These are phyloP conservation scores for Colletotrichum orbiculare DNA, from an alignment of 2,329 filamentous ascomycete species.

Conservation along the genomic window DNA sequence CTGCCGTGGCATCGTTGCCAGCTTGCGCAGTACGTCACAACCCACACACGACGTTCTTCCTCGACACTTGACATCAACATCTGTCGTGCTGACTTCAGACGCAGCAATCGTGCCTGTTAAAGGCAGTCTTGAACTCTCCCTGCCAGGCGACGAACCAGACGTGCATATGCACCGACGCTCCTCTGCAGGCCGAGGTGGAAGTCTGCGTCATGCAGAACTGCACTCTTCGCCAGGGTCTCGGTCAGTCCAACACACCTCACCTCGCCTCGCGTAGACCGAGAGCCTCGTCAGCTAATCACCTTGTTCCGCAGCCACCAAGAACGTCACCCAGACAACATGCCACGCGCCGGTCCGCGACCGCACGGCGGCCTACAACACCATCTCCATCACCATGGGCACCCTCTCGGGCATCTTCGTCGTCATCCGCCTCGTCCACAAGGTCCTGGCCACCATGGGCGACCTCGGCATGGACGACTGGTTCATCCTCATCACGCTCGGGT, in stretches of 20 bases:
- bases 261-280: background rate
- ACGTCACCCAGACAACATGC: constrained; percentile 43
- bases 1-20: constrained; percentile 40
- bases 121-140: constrained; percentile 40
- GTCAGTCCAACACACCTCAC: constrained; percentile 39
- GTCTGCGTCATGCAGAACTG: constrained; percentile 44
- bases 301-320: constrained; percentile 33
- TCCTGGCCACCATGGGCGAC: constrained; percentile 47
- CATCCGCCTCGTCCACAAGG: constrained; percentile 52
- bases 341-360: constrained; percentile 44
- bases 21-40: constrained; percentile 45
- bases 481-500: constrained; percentile 43
- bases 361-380: constrained; percentile 46
- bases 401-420: constrained; percentile 53
- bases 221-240: constrained; percentile 45
- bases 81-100: background rate
- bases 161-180: constrained; percentile 46
- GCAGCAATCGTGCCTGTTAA: constrained; percentile 43
- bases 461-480: constrained; percentile 54
- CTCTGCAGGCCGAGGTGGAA: constrained; percentile 41
- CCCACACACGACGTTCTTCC: too few species aligned
- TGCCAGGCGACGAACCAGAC: constrained; percentile 43
- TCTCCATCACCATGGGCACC: constrained; percentile 47
- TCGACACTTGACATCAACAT: background rate
- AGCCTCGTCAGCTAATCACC: background rate